Conservation (phyloP, 176 grass and related monocot species). For the Otatea glauca region DNA sequence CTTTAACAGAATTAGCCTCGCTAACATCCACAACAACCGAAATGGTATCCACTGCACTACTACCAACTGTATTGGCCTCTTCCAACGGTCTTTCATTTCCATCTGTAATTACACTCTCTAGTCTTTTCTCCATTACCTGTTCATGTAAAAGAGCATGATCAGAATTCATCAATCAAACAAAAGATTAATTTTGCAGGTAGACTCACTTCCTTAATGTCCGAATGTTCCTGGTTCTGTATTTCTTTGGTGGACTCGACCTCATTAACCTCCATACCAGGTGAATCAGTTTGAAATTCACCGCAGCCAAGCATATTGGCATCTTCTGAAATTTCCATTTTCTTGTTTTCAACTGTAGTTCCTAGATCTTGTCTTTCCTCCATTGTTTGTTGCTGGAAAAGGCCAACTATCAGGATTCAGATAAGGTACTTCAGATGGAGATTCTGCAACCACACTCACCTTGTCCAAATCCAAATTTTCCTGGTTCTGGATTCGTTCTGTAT, state of each 20-base stretch:
- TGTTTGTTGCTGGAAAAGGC: slow-evolving; percentile 48
- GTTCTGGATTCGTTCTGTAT: slow-evolving; percentile 28
- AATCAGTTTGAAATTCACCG: slow-evolving; percentile 15
- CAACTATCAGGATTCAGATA: slow-evolving; percentile 29
- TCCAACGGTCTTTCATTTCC: slow-evolving; percentile 36
- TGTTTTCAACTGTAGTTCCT: slow-evolving; percentile 35
- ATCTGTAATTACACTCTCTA: slow-evolving; percentile 9
- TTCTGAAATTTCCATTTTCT: slow-evolving; percentile 7
- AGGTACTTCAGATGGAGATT: slow-evolving; percentile 39
- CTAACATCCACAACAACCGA: slow-evolving; percentile 15
- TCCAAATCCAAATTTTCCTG: slow-evolving; percentile 33
- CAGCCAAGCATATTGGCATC: slow-evolving; percentile 14
- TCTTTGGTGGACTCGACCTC: slow-evolving; percentile 40
- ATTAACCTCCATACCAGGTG: not conserved
- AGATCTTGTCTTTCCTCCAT: slow-evolving; percentile 35
- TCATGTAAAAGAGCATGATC: slow-evolving; percentile 34
- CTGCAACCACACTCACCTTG: slow-evolving; percentile 31
- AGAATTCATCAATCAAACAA: slow-evolving; percentile 39
- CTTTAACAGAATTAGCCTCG: slow-evolving; percentile 21
- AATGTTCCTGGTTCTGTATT: slow-evolving; percentile 27
- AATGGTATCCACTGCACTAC: slow-evolving; percentile 1
- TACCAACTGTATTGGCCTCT: slow-evolving; percentile 22
- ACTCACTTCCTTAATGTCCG: slow-evolving; percentile 49
- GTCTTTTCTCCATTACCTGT: slow-evolving; percentile 27
- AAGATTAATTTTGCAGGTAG: slow-evolving; percentile 21